Evolutionary conservation across 768 basidiomycete genomes (phyloP).

Genomic region (Trametes punicea): DNA sequence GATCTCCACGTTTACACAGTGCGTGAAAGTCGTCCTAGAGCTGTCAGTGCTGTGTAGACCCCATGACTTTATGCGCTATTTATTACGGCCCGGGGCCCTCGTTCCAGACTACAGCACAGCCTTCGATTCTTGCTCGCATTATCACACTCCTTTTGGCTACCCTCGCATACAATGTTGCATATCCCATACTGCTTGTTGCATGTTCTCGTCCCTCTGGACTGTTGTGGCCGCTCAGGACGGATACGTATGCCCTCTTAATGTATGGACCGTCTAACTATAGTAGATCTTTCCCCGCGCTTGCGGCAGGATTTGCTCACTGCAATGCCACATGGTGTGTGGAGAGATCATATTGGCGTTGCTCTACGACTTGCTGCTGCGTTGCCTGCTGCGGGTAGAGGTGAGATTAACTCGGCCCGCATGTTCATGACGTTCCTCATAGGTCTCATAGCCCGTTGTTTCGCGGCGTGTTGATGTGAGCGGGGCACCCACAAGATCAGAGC

Average conservation of each 20-base stretch:
- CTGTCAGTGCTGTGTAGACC: no score
- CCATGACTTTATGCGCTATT: no score
- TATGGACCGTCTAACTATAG: not conserved
- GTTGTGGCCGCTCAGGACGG: not conserved
- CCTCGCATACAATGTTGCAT: not conserved
- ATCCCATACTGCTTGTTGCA: conserved; percentile 1
- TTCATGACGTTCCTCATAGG: no score
- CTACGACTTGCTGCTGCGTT: no score
- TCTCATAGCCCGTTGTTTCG: no score
- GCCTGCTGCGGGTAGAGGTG: no score
- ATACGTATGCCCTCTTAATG: conserved; percentile 2
- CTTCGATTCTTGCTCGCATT: not conserved
- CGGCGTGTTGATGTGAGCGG: no score
- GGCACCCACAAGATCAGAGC: no score
- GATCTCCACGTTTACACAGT: not conserved
- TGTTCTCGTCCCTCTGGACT: not conserved
- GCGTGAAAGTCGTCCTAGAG: no score
- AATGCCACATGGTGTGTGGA: not conserved
- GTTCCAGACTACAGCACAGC: no score
- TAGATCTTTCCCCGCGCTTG: not conserved
- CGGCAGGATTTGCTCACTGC: not conserved
- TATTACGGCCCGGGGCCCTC: no score
- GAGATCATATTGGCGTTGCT: not conserved
- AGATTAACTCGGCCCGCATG: no score
- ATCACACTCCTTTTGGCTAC: conserved; percentile 7